Evolutionary conservation across 2,329 filamentous ascomycete species (phyloP).

Genomic region (Colletotrichum tabaci): DNA sequence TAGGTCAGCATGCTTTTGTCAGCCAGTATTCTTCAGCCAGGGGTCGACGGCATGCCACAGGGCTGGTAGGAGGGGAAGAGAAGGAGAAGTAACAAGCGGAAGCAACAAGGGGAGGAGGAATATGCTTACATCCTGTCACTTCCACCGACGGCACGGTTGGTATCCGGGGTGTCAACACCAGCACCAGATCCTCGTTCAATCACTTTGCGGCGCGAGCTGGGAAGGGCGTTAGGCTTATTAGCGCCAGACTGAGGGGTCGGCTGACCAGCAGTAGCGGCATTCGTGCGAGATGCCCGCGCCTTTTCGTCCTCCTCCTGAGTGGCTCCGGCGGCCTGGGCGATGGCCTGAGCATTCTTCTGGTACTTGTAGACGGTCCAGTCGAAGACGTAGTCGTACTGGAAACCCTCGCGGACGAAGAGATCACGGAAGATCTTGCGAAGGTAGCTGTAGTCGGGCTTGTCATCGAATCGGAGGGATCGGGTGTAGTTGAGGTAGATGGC

Average conservation of each 20-base stretch:
- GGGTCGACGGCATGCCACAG: constrained; percentile 60
- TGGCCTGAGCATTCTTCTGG: constrained; percentile 95
- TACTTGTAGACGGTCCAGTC: constrained; percentile 99
- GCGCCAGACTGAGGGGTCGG: constrained; percentile 71
- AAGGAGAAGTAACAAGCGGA: constrained; percentile 53
- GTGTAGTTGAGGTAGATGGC: constrained; percentile 99
- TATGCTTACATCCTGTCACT: constrained; percentile 97
- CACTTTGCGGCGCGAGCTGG: constrained; percentile 87
- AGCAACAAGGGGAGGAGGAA: no score
- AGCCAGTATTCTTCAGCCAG: constrained; percentile 81
- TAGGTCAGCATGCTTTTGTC: constrained; percentile 85
- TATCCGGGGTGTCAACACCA: constrained; percentile 77
- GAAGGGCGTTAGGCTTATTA: constrained; percentile 80
- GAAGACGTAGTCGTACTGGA: constrained; percentile 99
- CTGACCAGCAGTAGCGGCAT: constrained; percentile 75
- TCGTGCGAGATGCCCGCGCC: constrained; percentile 77
- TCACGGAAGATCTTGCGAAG: constrained; percentile 99
- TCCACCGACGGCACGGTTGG: constrained; percentile 82
- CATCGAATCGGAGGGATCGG: constrained; percentile 96
- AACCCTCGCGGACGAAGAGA: constrained; percentile 97
- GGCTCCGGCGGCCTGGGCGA: constrained; percentile 81
- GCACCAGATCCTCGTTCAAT: constrained; percentile 76
- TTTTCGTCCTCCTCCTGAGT: constrained; percentile 82
- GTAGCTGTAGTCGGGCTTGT: constrained; percentile 99
- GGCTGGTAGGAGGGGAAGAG: constrained; percentile 83